Percentiles rank a stretch among this genome's conserved stretches.
phyloP scores from a whole-genome alignment of 2,329 filamentous ascomycete genomes.

The Pleoardoris graminearum region DNA sequence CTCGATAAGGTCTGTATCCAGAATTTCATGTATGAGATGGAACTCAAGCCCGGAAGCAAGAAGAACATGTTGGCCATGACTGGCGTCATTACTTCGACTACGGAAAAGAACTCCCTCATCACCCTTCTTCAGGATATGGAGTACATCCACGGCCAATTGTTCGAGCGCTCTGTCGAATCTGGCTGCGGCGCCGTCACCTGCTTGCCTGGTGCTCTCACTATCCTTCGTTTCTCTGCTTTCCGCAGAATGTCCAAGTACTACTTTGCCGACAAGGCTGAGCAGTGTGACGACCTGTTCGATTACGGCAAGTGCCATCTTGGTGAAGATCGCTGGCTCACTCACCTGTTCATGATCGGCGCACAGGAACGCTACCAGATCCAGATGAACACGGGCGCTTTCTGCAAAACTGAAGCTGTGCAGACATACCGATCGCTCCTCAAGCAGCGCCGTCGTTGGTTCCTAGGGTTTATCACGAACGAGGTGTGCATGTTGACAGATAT shows the following conservation, averaged over 20 bases:
- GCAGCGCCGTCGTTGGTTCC: slow-evolving; percentile 93
- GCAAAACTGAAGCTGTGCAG: slow-evolving; percentile 96
- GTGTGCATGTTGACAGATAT: slow-evolving; percentile 97
- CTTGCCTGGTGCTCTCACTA: slow-evolving; percentile 90
- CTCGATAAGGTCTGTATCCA: slow-evolving; percentile 88
- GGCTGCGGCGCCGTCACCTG: slow-evolving; percentile 93
- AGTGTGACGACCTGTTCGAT: slow-evolving; percentile 94
- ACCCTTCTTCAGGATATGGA: slow-evolving; percentile 97
- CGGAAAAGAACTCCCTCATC: slow-evolving; percentile 82
- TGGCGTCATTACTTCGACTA: slow-evolving; percentile 93
- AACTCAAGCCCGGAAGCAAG: slow-evolving; percentile 88
- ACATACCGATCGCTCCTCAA: slow-evolving; percentile 84
- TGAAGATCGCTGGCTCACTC: slow-evolving; percentile 95
- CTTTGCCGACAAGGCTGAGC: slow-evolving; percentile 94
- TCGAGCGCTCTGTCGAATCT: slow-evolving; percentile 93
- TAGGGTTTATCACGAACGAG: slow-evolving; percentile 97
- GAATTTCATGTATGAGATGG: slow-evolving; percentile 99
- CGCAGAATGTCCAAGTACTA: slow-evolving; percentile 97
- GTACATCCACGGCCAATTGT: slow-evolving; percentile 94
- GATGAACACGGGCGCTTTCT: slow-evolving; percentile 96
- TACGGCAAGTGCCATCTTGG: slow-evolving; percentile 94
- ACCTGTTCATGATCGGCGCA: slow-evolving; percentile 98
- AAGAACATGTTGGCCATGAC: slow-evolving; percentile 97
- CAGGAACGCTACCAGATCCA: slow-evolving; percentile 93
- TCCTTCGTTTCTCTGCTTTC: slow-evolving; percentile 94